Base-by-base conservation (phyloP, 2,329 filamentous ascomycete genomes). In the Rutstroemia sp. region DNA sequence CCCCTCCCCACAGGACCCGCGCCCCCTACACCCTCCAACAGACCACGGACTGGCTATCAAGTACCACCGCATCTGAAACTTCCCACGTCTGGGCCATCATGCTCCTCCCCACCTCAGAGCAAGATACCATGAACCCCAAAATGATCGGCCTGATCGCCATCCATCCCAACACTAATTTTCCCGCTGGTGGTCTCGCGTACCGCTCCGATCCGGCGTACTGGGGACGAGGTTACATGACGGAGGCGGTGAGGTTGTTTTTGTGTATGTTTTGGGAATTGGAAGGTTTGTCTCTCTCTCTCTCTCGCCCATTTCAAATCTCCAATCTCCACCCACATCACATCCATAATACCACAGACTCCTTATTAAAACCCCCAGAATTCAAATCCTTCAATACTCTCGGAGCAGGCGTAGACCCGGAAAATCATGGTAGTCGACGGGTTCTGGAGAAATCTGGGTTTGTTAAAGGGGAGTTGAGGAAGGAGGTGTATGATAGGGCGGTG, bases 401-500 rank as follows among this genome's bases (percentile, higher is more conserved):
- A 5, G 54, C 52, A 10, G 49, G 49, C 16, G 52, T 51, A 2
- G 63, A 62, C 42, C 57, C 62, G 0, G 61, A 61, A 8, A 66
- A 67, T 45, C 12, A 46, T 7, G 56, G 60, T 14, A 67, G 63
- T 49, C 46, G 52, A 8, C 58, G 58, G 42, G 59, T 65, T 9
- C 48, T 66, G 9, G 27, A 58, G 47, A 64, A 64, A 49, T 45
- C 50, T 7, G 61, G 63, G 2, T 65, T 65, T 39, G 30, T 42
- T 16, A 61, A 60, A 25, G 58, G 52, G 1, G 47, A 60, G 23
- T 45, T 57, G 16, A 44, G 44, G 7, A 53, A 54, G 39, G 56
- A 48, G 4, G 41, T 48, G 5, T 52, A 56, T 44, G 48, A 56
- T 19, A n/a, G 47, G 16, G 48, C 37, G 19, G 37, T 30, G 19